phyloP scores from a whole-genome alignment of 2,329 filamentous ascomycete genomes.

The Falciphora oryzae region DNA sequence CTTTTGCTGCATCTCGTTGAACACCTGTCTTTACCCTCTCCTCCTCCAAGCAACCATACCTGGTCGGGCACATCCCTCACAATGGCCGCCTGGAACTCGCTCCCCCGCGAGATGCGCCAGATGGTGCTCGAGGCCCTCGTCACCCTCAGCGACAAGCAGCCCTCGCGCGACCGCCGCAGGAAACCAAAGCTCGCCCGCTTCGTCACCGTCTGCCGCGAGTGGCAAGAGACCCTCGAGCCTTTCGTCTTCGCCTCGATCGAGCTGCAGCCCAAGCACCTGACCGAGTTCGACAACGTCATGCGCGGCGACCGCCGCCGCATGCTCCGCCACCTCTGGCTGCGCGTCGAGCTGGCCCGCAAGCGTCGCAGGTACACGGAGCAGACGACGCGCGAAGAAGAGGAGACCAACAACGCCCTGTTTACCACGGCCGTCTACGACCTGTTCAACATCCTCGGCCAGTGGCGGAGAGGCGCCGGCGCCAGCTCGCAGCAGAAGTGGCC shows the following conservation, averaged over 20 bases:
- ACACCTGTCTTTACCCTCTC: too few relatives aligned
- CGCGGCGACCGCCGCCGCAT: slow-evolving; percentile 17
- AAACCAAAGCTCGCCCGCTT: slow-evolving; percentile 14
- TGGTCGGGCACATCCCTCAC: too few relatives aligned
- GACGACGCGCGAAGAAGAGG: slow-evolving; percentile 21
- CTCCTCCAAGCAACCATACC: too few relatives aligned
- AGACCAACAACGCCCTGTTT: slow-evolving; percentile 21
- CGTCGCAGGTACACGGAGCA: slow-evolving; percentile 14
- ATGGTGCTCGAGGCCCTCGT: slow-evolving; percentile 7
- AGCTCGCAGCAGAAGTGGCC: slow-evolving; percentile 9
- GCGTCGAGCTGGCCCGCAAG: slow-evolving; percentile 19
- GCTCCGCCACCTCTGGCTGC: slow-evolving; percentile 19
- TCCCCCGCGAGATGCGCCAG: slow-evolving; percentile 9
- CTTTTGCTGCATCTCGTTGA: neutral
- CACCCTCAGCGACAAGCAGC: neutral
- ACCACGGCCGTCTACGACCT: slow-evolving; percentile 19
- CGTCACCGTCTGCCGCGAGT: slow-evolving; percentile 22
- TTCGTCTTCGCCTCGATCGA: slow-evolving; percentile 19
- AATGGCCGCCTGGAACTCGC: slow-evolving; percentile 8
- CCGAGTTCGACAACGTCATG: slow-evolving; percentile 18
- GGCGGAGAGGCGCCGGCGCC: slow-evolving; percentile 11
- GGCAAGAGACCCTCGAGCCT: slow-evolving; percentile 22
- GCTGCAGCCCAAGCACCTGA: slow-evolving; percentile 16
- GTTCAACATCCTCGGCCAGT: slow-evolving; percentile 20
- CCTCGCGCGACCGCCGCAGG: neutral